phyloP scores from a whole-genome alignment of 1,284 basidiomycete species.

The Sanghuangporus weigelae region DNA sequence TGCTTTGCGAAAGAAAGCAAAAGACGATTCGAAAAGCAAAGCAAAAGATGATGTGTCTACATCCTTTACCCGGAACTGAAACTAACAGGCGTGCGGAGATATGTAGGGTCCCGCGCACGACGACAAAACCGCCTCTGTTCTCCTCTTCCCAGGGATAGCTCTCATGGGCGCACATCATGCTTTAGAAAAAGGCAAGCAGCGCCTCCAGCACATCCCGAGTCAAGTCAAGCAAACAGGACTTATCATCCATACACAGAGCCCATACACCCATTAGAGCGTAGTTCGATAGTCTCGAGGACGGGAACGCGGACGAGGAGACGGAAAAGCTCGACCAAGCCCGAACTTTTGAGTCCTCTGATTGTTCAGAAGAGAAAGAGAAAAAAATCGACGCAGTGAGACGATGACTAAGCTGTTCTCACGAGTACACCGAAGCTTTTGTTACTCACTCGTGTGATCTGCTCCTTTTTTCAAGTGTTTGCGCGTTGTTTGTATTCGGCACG shows the following conservation, averaged over 20 bases:
- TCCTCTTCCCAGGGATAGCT: conserved; percentile 1
- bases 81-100: neutral
- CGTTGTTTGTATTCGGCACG: neutral
- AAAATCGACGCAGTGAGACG: neutral
- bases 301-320: conserved; percentile 19
- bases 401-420: conserved; percentile 8
- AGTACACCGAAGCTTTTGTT: neutral
- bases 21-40: too few relatives aligned
- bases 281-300: conserved; percentile 16
- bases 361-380: conserved; percentile 5
- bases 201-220: conserved; percentile 6
- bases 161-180: conserved; percentile 14
- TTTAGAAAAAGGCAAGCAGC: neutral
- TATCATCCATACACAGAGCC: neutral
- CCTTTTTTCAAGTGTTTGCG: neutral
- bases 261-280: conserved; percentile 12
- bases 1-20: too few relatives aligned
- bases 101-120: neutral
- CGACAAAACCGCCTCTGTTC: neutral
- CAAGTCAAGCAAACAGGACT: conserved; percentile 1
- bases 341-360: conserved; percentile 19
- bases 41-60: too few relatives aligned
- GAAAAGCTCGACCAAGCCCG: conserved; percentile 14
- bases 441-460: neutral
- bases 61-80: neutral